These are phyloP conservation scores for Solanum hybrid DNA, from an alignment of 305 asterid species.

Conservation along the genomic window DNA sequence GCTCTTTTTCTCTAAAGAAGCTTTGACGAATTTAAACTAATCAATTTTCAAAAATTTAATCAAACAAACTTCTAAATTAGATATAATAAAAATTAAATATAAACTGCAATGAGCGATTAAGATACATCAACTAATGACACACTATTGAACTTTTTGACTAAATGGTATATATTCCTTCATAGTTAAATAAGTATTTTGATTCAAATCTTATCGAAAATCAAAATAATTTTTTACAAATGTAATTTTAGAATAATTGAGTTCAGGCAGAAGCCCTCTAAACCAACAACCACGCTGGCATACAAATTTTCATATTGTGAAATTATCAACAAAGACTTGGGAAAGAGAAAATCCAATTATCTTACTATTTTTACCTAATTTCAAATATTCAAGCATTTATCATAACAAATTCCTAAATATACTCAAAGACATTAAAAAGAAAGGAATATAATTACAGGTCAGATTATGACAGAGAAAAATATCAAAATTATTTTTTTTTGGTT, in stretches of 20 bases:
- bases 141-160: neutral
- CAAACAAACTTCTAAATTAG: neutral
- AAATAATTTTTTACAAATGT: neutral
- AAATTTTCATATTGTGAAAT: neutral
- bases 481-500: neutral
- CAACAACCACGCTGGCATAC: neutral
- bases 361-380: neutral
- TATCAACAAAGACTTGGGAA: neutral
- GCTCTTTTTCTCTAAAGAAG: neutral
- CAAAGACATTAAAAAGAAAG: neutral
- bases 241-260: neutral
- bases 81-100: neutral
- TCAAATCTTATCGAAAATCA: neutral
- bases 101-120: neutral
- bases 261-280: neutral
- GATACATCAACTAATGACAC: neutral
- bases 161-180: neutral
- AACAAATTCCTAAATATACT: neutral
- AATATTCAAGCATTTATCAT: neutral
- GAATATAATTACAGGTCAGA: neutral
- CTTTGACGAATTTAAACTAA: neutral
- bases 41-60: neutral
- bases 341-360: neutral
- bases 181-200: neutral
- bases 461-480: neutral